Evolutionary conservation across 2,329 filamentous ascomycete species (phyloP), one percentile per base, ranked within the genome.

Genomic region (Epichloe coenophiala): DNA sequence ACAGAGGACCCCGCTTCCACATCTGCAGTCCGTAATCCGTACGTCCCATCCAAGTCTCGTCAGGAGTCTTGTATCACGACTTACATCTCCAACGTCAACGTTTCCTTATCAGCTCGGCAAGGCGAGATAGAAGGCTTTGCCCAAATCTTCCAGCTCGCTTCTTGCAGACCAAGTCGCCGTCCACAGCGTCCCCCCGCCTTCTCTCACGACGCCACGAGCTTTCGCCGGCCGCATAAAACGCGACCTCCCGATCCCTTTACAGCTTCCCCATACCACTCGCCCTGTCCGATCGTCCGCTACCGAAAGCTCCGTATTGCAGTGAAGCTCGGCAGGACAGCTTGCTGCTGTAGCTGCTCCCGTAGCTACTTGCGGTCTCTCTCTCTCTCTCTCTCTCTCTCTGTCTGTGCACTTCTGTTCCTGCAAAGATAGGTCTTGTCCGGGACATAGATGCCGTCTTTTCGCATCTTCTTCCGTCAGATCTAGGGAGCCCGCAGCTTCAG

Each of bases 201-300:
- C 13, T 36, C n/a, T 31, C 43, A 37, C 48, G 19, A 47, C 49
- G 21, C 49, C 49, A 44, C 49, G 38, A 39, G 43, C 38, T 47
- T 42, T 43, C 23, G 38, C 51, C 39, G 51, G 63, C 60, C 62
- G 63, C 64, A 65, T 65, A 54, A 50, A 49, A 58, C 55, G 59
- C 60, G 57, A 59, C 59, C 62, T 56, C 50, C 53, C 54, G 56
- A 53, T 37, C 44, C 21, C 33, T 43, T 42, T 15, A 33, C 41
- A 15, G 17, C 37, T 42, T 35, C 47, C 38, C 38, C 47, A 42
- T 45, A 40, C 51, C 37, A 41, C 17, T 37, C 19, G 35, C 49
- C 27, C 47, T 17, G 41, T 31, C 39, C 40, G 23, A 44, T 27
- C 7, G 33, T 43, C 38, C 40, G 19, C 21, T 33, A 6, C 43